Conservation (phyloP, 371 early-diverging fungal species). For the Apophysomyces trapeziformis region DNA sequence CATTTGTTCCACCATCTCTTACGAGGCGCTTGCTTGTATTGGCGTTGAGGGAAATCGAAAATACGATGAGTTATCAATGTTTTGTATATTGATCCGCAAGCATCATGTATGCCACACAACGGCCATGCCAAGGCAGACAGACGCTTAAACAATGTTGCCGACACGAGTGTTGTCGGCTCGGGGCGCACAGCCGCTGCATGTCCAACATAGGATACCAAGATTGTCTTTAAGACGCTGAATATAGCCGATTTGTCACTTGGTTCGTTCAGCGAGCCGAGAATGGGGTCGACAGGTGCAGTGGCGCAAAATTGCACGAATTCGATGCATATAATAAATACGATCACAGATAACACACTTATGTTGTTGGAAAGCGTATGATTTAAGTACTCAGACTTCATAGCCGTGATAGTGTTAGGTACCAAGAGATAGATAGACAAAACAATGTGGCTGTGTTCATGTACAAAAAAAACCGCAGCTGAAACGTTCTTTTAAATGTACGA, state of each 20-base stretch:
- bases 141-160: neutral
- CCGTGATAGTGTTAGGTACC: neutral
- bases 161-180: neutral
- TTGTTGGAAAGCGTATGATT: neutral
- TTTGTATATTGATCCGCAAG: constrained; percentile 4
- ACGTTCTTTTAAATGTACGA: too few species aligned
- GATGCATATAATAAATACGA: neutral
- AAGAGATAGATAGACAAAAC: too few species aligned
- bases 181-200: constrained; percentile 6
- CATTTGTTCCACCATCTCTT: neutral
- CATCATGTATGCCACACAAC: neutral
- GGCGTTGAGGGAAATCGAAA: neutral
- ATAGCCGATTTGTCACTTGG: neutral
- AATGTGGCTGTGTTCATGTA: too few species aligned
- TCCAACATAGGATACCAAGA: neutral
- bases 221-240: neutral
- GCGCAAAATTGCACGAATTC: neutral
- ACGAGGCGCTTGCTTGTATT: neutral
- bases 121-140: neutral
- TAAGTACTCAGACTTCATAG: neutral
- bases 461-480: too few species aligned
- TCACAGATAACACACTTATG: neutral
- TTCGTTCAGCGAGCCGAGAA: neutral
- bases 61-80: neutral
- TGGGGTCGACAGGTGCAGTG: neutral